Evolutionary conservation across 2,329 filamentous ascomycete genomes (phyloP), one percentile per base, ranked within the genome.

Genomic region (Drechslerella stenobrocha): DNA sequence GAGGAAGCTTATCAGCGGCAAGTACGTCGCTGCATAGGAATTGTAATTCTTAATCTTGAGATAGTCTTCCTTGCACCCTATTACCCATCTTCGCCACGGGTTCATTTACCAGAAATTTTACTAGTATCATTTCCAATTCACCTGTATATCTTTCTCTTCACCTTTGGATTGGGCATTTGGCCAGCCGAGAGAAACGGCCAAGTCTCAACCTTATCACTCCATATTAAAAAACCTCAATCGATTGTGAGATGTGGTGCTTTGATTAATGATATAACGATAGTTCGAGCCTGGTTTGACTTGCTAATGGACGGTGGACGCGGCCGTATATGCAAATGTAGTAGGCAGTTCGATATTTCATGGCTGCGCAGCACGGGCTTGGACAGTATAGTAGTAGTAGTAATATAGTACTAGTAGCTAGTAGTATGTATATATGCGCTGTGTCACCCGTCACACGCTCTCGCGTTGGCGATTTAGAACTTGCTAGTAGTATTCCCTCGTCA

Each of bases 1-100:
- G 55, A 83, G 83, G 76, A 91, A 86, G 77, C 75, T 93, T 71
- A 81, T 88, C 22, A 86, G 84, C 74, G 89, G 89, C 46, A 88
- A 86, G 77, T 95, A 93, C 76, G 83, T 88, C 73, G 83, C 83
- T 23, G 79, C 67, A 53, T 71, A 65, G 63, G 65, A 59, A 71
- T 53, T 24, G 70, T 64, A 51, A 69, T 61, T 59, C 37, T 64
- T 64, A 65, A 70, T 70, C 59, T 52, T 72, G 70, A 35, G 45
- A 59, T 20, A 2, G 28, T 50, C 45, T 34, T 40, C 46, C n/a
- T 42, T 11, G 37, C 28, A 23, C 20, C 20, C 37, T 60, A 7
- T 15, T 44, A 46, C 45, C 42, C 30, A 35, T 52, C 30, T 26
- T 52, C 63, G 52, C 70, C 30, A 46, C 52, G 48, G 61, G 61